phyloP scores from a whole-genome alignment of 1,139 yeast genomes.

The Zhuliangozyma blackwelliae region DNA sequence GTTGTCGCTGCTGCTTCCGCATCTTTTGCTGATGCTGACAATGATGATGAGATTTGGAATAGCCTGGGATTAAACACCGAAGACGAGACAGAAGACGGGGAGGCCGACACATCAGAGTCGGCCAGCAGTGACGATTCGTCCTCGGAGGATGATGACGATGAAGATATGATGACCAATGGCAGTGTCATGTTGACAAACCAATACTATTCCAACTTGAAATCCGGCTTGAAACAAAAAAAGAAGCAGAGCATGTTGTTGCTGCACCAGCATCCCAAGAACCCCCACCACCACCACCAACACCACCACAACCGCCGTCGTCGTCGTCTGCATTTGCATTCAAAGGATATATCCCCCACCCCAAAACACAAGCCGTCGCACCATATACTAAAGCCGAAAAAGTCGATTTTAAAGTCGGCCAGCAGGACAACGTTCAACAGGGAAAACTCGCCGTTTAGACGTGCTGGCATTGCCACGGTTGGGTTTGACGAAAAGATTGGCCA shows the following conservation, averaged over 20 bases:
- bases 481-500: constrained; percentile 7
- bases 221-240: constrained; percentile 9
- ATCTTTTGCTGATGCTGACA: constrained; percentile 5
- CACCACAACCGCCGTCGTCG: background rate
- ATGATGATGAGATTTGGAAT: constrained; percentile 12
- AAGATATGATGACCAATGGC: constrained; percentile 4
- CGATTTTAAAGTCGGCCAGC: constrained; percentile 29
- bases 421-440: constrained; percentile 4
- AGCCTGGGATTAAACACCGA: constrained; percentile 23
- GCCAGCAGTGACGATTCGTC: constrained; percentile 15
- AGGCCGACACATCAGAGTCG: background rate
- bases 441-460: constrained; percentile 8
- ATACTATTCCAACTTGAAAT: constrained; percentile 21
- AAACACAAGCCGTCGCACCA: constrained; percentile 45
- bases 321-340: constrained; percentile 1
- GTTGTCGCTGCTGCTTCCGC: too few species aligned
- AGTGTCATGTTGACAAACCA: constrained; percentile 16
- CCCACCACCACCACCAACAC: too few species aligned
- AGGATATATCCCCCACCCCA: constrained; percentile 34
- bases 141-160: constrained; percentile 9
- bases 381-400: constrained; percentile 37
- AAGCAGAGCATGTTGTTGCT: background rate
- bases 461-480: constrained; percentile 3
- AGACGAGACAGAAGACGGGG: constrained; percentile 5
- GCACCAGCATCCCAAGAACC: constrained; percentile 1